phyloP scores from a whole-genome alignment of 257 asterid species.

The Buddleja alternifolia region DNA sequence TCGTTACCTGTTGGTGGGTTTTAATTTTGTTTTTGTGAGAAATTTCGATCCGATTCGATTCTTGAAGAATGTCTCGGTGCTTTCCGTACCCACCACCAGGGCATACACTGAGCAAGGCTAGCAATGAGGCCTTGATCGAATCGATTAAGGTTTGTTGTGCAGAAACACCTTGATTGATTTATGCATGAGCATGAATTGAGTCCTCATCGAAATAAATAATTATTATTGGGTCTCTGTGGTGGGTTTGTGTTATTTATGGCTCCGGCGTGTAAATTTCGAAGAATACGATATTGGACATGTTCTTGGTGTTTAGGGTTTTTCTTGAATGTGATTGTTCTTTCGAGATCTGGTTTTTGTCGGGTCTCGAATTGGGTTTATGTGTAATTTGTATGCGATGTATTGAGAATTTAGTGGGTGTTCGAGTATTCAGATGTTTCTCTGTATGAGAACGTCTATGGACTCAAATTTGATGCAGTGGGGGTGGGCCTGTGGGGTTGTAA shows the following conservation, averaged over 20 bases:
- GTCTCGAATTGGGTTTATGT: no score
- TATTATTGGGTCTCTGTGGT: conserved; percentile 17
- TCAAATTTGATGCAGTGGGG: no score
- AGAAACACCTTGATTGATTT: conserved; percentile 49
- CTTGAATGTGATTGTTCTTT: not conserved
- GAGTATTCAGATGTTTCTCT: not conserved
- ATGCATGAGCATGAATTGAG: conserved; percentile 33
- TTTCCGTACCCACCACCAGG: conserved; percentile 89
- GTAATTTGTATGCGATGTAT: not conserved
- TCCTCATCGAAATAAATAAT: conserved; percentile 26
- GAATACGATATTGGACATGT: not conserved
- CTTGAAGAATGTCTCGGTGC: conserved; percentile 84
- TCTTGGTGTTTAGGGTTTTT: not conserved
- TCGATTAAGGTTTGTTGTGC: conserved; percentile 87
- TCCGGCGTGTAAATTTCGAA: not conserved
- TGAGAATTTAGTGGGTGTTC: not conserved
- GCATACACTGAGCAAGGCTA: conserved; percentile 52
- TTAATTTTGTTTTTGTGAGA: not conserved
- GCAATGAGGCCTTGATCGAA: conserved; percentile 79
- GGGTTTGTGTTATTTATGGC: not conserved
- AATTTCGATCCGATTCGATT: conserved; percentile 37
- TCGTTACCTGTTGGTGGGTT: not conserved
- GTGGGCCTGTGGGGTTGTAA: no score
- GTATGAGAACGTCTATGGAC: not conserved
- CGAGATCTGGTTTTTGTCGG: not conserved